Evolutionary conservation across 2,329 filamentous ascomycete genomes (phyloP), one percentile per base, ranked within the genome.

Genomic region (Aspergillus amoenus): DNA sequence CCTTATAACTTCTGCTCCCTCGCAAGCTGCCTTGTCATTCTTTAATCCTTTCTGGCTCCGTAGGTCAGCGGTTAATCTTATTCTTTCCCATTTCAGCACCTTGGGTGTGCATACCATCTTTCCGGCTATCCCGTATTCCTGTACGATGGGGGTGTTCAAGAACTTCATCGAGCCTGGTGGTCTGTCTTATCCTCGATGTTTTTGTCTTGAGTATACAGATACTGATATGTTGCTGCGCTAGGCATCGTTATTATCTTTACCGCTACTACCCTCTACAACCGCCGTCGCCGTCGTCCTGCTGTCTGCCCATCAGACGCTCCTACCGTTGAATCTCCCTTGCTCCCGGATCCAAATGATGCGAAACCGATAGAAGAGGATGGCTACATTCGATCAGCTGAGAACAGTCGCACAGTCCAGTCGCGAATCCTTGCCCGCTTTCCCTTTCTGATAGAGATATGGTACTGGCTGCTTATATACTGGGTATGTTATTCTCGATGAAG

Each of bases 401-500:
- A 57, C 18, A 53, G 57, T 15, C 49, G 32, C 7, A 61, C 57
- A 17, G 41, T 67, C 30, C 62, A 63, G 49, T 63, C 62, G 7
- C 66, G 66, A 12, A 37, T 67, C 8, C 60, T 72, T 18, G 62
- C 64, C 3, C 58, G 57, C 11, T 72, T 67, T 27, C 70, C 69
- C 0, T 72, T 72, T 40, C 43, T 72, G 3, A 30, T 72, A 8
- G 70, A 72, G 53, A 72, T 73, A 32, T 66, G 64, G 64, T 72
- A 72, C 56, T 73, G 69, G 70, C 50, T 67, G 27, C 60, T 73
- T 13, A 70, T 61, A 24, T 71, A 72, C 58, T 69, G 68, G 69
- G 69, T 73, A 62, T 24, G 55, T 39, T 42, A 27, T 43, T 17
- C 17, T 21, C 22, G 37, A 13, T 1, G 5, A 18, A 22, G 32